phyloP scores from a whole-genome alignment of 2,329 filamentous ascomycete genomes.

The Zymoseptoria passerinii region DNA sequence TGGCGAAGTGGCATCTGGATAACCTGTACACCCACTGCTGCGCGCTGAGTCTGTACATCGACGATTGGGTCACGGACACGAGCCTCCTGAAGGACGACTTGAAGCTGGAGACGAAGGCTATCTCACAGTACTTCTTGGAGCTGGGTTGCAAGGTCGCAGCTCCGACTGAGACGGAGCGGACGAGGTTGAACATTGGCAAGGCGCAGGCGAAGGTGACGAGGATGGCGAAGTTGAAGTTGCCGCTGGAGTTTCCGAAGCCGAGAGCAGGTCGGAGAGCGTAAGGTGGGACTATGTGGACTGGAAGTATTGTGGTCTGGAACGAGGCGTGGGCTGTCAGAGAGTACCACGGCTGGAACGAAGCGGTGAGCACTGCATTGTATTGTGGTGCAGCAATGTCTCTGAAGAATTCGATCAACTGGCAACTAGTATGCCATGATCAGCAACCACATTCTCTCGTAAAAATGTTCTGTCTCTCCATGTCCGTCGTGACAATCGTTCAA shows the following conservation, averaged over 20 bases:
- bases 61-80: constrained; percentile 65
- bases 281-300: background rate
- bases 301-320: no score
- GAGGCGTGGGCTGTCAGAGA: background rate
- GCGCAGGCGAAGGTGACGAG: constrained; percentile 51
- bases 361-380: background rate
- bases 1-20: constrained; percentile 65
- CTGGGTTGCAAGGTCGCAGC: constrained; percentile 58
- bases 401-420: background rate
- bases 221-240: constrained; percentile 65
- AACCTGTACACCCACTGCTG: constrained; percentile 66
- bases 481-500: background rate
- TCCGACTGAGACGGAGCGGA: constrained; percentile 39
- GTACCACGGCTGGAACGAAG: background rate
- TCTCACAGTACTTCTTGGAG: constrained; percentile 65
- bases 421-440: background rate
- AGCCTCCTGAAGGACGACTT: constrained; percentile 63
- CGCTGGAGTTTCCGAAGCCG: constrained; percentile 70
- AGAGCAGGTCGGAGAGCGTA: constrained; percentile 5
- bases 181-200: constrained; percentile 50
- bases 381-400: background rate
- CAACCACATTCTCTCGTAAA: background rate
- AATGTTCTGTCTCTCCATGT: background rate
- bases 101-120: constrained; percentile 58
- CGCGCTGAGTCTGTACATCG: constrained; percentile 61